Conservation (phyloP, 495 filamentous ascomycete species). For the Haplographium delicatum region DNA sequence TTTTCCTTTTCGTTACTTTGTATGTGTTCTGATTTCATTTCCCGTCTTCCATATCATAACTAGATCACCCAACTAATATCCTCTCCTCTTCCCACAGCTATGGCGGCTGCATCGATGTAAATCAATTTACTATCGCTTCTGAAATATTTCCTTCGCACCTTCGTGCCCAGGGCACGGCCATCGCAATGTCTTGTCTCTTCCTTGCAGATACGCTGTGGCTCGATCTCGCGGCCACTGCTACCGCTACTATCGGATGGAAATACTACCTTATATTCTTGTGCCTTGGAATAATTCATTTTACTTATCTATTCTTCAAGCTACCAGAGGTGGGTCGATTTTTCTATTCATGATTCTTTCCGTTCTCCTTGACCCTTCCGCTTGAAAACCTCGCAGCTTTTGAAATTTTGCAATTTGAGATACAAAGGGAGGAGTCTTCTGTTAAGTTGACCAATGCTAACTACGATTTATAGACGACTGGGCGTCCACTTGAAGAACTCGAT, state of each 20-base stretch:
- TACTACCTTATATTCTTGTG: conserved; percentile 10
- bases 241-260: conserved; percentile 14
- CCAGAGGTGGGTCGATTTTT: conserved; percentile 10
- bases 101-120: conserved; percentile 22
- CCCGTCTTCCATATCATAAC: background rate
- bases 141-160: conserved; percentile 17
- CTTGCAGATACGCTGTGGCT: conserved; percentile 13
- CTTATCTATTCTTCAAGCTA: conserved; percentile 6
- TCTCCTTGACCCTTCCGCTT: background rate
- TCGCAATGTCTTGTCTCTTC: background rate
- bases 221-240: conserved; percentile 6
- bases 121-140: conserved; percentile 21
- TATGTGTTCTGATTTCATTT: background rate
- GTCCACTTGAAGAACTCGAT: too few relatives aligned
- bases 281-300: conserved; percentile 1
- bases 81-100: conserved; percentile 15
- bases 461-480: too few relatives aligned
- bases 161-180: conserved; percentile 1
- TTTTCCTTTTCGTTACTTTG: conserved; percentile 14
- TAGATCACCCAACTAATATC: too few relatives aligned
- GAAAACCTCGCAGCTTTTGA: too few relatives aligned
- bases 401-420: too few relatives aligned
- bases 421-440: too few relatives aligned
- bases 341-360: background rate
- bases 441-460: too few relatives aligned